A percentile compares a stretch with the other conserved stretches of the same genome.
phyloP scores from a whole-genome alignment of 75 land plant species.

The Ceratopteris richardii region DNA sequence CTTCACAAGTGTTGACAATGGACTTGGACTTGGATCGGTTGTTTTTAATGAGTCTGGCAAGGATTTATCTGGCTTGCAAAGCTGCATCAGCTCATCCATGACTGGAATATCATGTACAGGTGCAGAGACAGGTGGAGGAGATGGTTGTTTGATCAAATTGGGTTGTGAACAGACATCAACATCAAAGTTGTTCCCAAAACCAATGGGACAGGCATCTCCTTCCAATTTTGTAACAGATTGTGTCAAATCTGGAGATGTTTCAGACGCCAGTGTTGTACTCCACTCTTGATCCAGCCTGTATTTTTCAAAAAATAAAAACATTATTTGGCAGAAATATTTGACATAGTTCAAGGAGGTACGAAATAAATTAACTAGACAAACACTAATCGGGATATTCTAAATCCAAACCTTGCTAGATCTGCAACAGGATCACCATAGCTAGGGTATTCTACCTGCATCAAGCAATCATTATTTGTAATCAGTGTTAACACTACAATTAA shows the following conservation, averaged over 20 bases:
- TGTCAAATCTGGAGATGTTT: too few relatives aligned
- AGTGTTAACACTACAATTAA: too few relatives aligned
- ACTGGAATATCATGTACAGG: slow-evolving; percentile 41
- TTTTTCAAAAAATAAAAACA: too few relatives aligned
- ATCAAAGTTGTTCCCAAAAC: slow-evolving; percentile 10
- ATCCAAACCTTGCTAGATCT: slow-evolving; percentile 62
- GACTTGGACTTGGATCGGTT: slow-evolving; percentile 84
- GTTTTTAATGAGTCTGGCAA: slow-evolving; percentile 39
- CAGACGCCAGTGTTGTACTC: background rate
- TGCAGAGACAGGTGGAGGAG: slow-evolving; percentile 78
- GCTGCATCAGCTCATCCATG: slow-evolving; percentile 6
- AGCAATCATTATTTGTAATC: background rate
- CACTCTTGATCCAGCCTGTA: background rate
- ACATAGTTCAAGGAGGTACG: too few relatives aligned
- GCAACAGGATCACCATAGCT: slow-evolving; percentile 64
- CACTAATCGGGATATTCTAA: too few relatives aligned
- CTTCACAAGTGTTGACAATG: slow-evolving; percentile 24
- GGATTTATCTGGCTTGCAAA: slow-evolving; percentile 8
- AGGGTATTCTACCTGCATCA: slow-evolving; percentile 76
- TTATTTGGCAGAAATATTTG: too few relatives aligned
- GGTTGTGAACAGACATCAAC: slow-evolving; percentile 17
- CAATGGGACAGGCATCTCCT: slow-evolving; percentile 3
- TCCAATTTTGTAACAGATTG: background rate
- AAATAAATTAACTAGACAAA: too few relatives aligned
- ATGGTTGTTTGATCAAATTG: slow-evolving; percentile 45